Conservation (phyloP, 1,284 basidiomycete species). For the Papiliotrema nemorosa region DNA sequence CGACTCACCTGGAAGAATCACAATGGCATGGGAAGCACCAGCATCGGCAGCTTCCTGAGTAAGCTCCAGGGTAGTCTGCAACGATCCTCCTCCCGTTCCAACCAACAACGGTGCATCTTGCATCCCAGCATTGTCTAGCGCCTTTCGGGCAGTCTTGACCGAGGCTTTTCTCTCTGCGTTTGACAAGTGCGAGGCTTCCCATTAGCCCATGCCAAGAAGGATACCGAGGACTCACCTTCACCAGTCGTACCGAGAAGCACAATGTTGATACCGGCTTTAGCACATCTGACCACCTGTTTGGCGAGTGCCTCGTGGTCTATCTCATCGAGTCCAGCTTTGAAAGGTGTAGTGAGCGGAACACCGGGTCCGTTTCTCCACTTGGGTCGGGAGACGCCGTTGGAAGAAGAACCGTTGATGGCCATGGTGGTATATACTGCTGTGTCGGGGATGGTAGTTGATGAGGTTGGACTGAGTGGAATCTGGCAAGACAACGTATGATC, state of each 20-base stretch:
- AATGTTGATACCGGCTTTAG: conserved; percentile 50
- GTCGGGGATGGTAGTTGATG: too few relatives aligned
- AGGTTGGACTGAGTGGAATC: too few relatives aligned
- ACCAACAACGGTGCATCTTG: conserved; percentile 68
- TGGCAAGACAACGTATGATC: too few relatives aligned
- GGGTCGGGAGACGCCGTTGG: conserved; percentile 6
- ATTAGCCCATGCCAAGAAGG: not conserved
- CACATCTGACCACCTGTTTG: conserved; percentile 50
- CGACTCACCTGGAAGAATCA: conserved; percentile 40
- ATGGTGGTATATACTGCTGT: too few relatives aligned
- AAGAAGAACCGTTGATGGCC: too few relatives aligned
- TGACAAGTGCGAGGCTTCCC: conserved; percentile 59
- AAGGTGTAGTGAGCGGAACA: conserved; percentile 53
- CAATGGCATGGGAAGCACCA: conserved; percentile 66
- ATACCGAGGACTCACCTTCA: conserved; percentile 39
- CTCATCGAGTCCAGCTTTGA: conserved; percentile 24
- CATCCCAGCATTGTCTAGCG: conserved; percentile 70
- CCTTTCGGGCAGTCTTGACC: conserved; percentile 65
- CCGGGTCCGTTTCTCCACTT: conserved; percentile 43
- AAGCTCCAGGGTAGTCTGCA: conserved; percentile 75
- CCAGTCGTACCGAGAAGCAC: conserved; percentile 53
- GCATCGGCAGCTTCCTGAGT: conserved; percentile 72
- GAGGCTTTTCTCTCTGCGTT: conserved; percentile 63
- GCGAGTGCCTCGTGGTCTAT: conserved; percentile 48
- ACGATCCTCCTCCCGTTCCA: conserved; percentile 72